Evolutionary conservation across 1,284 basidiomycete genomes (phyloP), one percentile per base, ranked within the genome.

Genomic region (Ganoderma resinaceum): DNA sequence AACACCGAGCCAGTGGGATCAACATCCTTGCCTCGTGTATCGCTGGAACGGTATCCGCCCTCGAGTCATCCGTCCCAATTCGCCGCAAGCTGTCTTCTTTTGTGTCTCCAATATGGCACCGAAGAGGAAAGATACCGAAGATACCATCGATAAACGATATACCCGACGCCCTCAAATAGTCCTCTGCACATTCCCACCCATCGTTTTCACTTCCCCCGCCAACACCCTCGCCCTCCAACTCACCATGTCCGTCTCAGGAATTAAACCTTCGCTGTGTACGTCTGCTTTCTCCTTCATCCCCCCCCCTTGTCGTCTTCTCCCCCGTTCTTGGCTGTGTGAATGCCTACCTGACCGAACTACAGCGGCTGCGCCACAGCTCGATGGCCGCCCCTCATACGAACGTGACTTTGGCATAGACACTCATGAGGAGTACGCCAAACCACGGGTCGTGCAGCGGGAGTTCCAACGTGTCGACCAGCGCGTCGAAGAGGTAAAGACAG

Each of bases 51-150:
- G 18, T 23, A 29, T 46, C 23, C 35, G 6, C 52, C 20, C 38
- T n/a, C 62, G 62, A 64, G 62, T 64, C 62, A 64, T 26, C 20
- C 29, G 38, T 26, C 62, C 62, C 52, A 23, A 53, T 63, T 63
- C 52, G 62, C 52, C 53, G 20, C 35, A 26, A 33, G 23, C 14
- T 26, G 23, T 37, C 53, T 63, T 16, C 62, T 42, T 42, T 55
- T 57, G 49, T 63, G 6, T 31, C 5, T 23, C 46, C 61, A 35
- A 14, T 37, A 62, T 62, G 61, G 61, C 61, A 33, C 61, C 61
- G 38, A 52, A 35, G 42, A 31, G 53, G 49, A 62, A 52, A 52
- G 46, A 29, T 14, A 49, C 61, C 33, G 23, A 46, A 62, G 61
- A 62, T 62, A 49, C 33, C 46, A 62, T 62, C 61, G 61, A 62